Base-by-base conservation (phyloP, 164 flowering plant species). In the Sedum album region DNA sequence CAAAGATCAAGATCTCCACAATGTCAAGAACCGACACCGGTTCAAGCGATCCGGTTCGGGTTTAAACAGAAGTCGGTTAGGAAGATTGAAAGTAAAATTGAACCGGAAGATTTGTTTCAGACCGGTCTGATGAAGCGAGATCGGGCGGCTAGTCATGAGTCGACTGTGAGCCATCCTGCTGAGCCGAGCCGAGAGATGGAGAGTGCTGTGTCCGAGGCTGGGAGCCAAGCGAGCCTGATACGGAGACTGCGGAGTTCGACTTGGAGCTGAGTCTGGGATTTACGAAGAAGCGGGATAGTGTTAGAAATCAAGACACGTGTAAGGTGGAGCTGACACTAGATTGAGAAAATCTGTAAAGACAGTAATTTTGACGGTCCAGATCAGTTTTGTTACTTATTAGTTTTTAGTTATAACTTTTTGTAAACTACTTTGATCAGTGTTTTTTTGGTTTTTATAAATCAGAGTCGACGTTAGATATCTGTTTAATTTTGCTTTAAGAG, bases 221-320 rank as follows among this genome's bases (percentile, higher is more conserved):
- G 55, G 6, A 49, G 55, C 55, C 55, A 18, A 44, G 48, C 48
- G 48, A 82, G 71, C 82, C 85, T 18, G 84, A 74, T 10, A 88
- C 81, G 65, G 67, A 73, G 46, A 75, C 81, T 15, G 76, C 68
- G 11, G 89, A 68, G 33, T 57, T 88, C 25, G 89, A 80, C 60
- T 81, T 90, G 81, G 93, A 88, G 53, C 81, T 88, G 64, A 86
- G 91, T 0, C 85, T 92, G 11, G 96, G 96, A 28, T 68, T 82
- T 2, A 84, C 31, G 71, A 69, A 9, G 75, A 66, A 1, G 68
- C 69, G 38, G 76, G 68, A 67, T 75, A 74, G 57, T 41, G 31
- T 76, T 55, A 25, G 28, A 5, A 75, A 38, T 8, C 48, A 3
- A 1, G 79, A 75, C 66, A 67, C 82, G 77, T 84, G 78, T 61